Evolutionary conservation across 805 yeast species (phyloP).

Genomic region (Pichia cephalocereana): DNA sequence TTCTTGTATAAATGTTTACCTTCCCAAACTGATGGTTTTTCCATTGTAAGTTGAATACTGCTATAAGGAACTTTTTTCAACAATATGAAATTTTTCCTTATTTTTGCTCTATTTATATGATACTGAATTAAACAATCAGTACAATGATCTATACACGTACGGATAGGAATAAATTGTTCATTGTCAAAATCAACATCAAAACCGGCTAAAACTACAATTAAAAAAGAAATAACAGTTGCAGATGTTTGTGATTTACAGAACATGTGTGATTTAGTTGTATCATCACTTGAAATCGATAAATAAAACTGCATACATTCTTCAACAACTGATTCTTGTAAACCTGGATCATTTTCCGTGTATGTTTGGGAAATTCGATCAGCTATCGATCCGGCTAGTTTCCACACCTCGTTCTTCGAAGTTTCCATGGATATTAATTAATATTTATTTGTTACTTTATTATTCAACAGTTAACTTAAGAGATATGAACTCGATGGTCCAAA

Average conservation of each 20-base stretch:
- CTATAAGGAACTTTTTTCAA: slow-evolving; percentile 31
- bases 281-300: slow-evolving; percentile 1
- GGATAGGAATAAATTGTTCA: slow-evolving; percentile 10
- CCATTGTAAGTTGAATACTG: slow-evolving; percentile 15
- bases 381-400: neutral
- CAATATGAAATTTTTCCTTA: slow-evolving; percentile 43
- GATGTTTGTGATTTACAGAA: slow-evolving; percentile 8
- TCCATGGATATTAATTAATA: neutral
- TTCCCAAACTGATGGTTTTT: slow-evolving; percentile 21
- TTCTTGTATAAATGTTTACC: slow-evolving; percentile 12
- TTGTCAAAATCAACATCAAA: slow-evolving; percentile 25
- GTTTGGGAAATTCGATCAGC: slow-evolving; percentile 7
- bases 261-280: slow-evolving; percentile 29
- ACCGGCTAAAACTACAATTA: slow-evolving; percentile 11
- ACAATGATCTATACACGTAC: slow-evolving; percentile 37
- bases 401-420: neutral
- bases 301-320: slow-evolving; percentile 28
- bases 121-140: slow-evolving; percentile 44
- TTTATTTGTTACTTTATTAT: no score
- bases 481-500: no score
- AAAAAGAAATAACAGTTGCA: slow-evolving; percentile 7
- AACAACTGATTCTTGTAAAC: slow-evolving; percentile 21
- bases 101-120: slow-evolving; percentile 41
- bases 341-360: slow-evolving; percentile 25
- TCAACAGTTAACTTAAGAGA: no score